These are phyloP conservation scores for Warburgia ugandensis DNA, from an alignment of 164 flowering plant genomes.

Conservation along the genomic window DNA sequence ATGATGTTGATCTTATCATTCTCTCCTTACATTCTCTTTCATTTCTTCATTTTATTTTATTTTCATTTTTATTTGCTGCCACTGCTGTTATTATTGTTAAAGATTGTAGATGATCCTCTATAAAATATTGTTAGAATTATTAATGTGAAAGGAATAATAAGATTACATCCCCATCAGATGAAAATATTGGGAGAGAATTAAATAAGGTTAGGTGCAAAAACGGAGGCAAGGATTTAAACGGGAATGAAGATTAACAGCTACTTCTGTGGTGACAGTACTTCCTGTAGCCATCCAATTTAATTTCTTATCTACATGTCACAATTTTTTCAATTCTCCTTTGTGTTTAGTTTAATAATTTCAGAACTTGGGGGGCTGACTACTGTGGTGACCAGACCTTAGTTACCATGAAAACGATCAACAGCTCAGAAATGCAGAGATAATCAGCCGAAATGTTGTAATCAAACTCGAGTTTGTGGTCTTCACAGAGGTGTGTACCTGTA, in stretches of 20 bases:
- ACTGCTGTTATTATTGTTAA: no score
- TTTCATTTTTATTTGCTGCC: no score
- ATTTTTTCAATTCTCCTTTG: not conserved
- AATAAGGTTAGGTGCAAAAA: slow-evolving; percentile 15
- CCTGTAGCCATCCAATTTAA: not conserved
- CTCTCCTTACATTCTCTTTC: not conserved
- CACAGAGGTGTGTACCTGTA: no score
- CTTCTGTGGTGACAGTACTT: not conserved
- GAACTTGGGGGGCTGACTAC: no score
- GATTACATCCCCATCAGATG: not conserved
- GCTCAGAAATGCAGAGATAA: no score
- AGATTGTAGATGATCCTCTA: no score
- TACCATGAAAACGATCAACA: no score
- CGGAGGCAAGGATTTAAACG: slow-evolving; percentile 4
- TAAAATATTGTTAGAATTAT: no score
- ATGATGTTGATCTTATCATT: slow-evolving; percentile 6
- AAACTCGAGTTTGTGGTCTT: no score
- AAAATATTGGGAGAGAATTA: not conserved
- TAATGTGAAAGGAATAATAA: not conserved
- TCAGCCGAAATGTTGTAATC: no score
- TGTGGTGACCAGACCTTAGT: no score
- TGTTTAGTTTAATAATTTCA: not conserved
- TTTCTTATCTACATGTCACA: no score
- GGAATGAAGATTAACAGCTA: not conserved
- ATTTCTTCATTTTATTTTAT: not conserved